Conservation (phyloP, 805 yeast genomes). For the Wickerhamiella siamensis region DNA sequence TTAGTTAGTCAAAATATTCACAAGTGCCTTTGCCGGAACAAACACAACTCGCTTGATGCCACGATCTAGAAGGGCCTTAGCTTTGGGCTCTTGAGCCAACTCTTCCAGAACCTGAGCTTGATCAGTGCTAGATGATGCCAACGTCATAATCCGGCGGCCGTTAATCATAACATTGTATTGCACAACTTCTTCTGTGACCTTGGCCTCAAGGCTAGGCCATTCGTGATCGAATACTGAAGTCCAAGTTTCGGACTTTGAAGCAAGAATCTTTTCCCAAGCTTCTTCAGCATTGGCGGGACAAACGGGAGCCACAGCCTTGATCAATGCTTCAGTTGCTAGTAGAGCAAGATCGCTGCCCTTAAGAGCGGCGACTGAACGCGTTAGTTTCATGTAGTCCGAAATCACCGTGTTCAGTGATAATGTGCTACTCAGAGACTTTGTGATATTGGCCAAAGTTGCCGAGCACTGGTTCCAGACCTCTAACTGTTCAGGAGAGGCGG, state of each 20-base stretch:
- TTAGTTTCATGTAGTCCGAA: constrained; percentile 79
- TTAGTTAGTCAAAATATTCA: constrained; percentile 7
- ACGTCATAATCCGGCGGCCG: constrained; percentile 35
- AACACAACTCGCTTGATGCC: constrained; percentile 8
- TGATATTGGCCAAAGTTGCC: constrained; percentile 33
- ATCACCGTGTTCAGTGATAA: constrained; percentile 70
- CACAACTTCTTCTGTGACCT: constrained; percentile 27
- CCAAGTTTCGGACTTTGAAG: constrained; percentile 24
- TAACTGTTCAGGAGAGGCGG: constrained; percentile 32
- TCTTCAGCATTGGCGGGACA: constrained; percentile 77
- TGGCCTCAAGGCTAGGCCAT: constrained; percentile 48
- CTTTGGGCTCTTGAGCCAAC: background rate
- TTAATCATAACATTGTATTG: constrained; percentile 53
- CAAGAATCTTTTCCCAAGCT: constrained; percentile 43
- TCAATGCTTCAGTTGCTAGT: constrained; percentile 29
- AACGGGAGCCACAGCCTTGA: constrained; percentile 62
- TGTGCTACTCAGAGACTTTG: constrained; percentile 43
- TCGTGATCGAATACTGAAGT: constrained; percentile 37
- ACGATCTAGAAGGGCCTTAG: background rate
- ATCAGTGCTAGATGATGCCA: constrained; percentile 4
- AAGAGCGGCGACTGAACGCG: constrained; percentile 31
- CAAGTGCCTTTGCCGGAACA: constrained; percentile 11
- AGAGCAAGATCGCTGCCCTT: constrained; percentile 28
- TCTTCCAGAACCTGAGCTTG: constrained; percentile 8
- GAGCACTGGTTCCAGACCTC: constrained; percentile 45